phyloP scores from a whole-genome alignment of 495 filamentous ascomycete genomes.

The Xylaria palmicola region DNA sequence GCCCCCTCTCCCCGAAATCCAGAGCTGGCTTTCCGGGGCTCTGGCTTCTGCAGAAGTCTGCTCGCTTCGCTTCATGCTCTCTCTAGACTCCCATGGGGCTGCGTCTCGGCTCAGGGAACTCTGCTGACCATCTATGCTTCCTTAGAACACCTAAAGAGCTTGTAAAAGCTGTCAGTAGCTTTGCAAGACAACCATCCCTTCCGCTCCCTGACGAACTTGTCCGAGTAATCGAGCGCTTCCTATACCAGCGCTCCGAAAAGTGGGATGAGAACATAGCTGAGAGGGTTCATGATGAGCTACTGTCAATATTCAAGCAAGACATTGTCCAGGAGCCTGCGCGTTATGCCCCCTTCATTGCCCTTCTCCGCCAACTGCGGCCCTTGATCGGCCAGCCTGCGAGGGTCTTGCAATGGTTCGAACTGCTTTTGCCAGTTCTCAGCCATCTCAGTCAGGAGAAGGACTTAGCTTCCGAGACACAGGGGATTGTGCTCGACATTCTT shows the following conservation, averaged over 20 bases:
- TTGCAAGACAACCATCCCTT: slow-evolving; percentile 50
- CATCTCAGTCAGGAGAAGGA: slow-evolving; percentile 56
- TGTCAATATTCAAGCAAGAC: slow-evolving; percentile 56
- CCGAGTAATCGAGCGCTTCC: slow-evolving; percentile 57
- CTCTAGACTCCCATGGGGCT: neutral
- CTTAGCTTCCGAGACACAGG: slow-evolving; percentile 56
- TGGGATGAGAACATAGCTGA: slow-evolving; percentile 60
- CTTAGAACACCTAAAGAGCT: slow-evolving; percentile 60
- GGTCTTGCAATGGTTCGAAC: slow-evolving; percentile 65
- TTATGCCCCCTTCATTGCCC: slow-evolving; percentile 59
- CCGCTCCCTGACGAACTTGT: slow-evolving; percentile 63
- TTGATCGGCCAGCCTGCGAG: slow-evolving; percentile 52
- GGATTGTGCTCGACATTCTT: slow-evolving; percentile 56
- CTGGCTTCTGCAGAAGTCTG: neutral
- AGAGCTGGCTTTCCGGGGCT: neutral
- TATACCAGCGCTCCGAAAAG: slow-evolving; percentile 54
- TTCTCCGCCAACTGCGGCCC: slow-evolving; percentile 59
- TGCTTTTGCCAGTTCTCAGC: slow-evolving; percentile 59
- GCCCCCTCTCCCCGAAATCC: neutral
- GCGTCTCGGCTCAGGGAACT: slow-evolving; percentile 11
- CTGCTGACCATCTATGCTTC: slow-evolving; percentile 1
- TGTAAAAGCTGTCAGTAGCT: slow-evolving; percentile 55
- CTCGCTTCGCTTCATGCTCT: neutral
- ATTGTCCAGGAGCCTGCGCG: slow-evolving; percentile 53
- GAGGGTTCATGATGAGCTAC: slow-evolving; percentile 65